These are phyloP conservation scores for Trametes sp. DNA, from an alignment of 1,284 basidiomycete genomes.

Conservation along the genomic window DNA sequence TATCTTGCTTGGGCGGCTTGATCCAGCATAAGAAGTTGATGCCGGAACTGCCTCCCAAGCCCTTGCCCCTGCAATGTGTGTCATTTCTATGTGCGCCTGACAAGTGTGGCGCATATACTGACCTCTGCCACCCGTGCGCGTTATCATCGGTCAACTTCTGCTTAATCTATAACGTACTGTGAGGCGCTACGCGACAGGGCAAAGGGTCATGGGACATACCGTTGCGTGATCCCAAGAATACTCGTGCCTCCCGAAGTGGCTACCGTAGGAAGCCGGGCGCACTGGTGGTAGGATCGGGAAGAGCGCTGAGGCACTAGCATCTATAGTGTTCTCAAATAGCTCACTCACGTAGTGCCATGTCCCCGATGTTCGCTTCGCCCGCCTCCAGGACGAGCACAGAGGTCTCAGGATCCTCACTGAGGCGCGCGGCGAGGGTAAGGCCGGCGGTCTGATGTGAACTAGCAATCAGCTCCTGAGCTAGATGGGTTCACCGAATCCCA, in stretches of 20 bases:
- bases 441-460: conserved; percentile 46
- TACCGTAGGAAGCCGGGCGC: conserved; percentile 38
- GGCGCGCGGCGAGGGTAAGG: conserved; percentile 53
- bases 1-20: conserved; percentile 32
- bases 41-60: conserved; percentile 35
- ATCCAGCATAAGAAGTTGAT: conserved; percentile 37
- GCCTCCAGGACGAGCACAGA: conserved; percentile 47
- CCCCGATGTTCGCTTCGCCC: conserved; percentile 40
- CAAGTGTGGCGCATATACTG: neutral
- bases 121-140: conserved; percentile 31
- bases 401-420: conserved; percentile 51
- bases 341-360: conserved; percentile 36
- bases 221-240: conserved; percentile 42
- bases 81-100: neutral
- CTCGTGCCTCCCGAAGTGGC: conserved; percentile 37
- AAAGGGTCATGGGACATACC: conserved; percentile 23
- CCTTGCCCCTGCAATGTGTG: conserved; percentile 28
- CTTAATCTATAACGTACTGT: conserved; percentile 21
- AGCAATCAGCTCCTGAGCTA: neutral
- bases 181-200: neutral
- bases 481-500: neutral
- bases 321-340: neutral
- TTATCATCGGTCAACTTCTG: conserved; percentile 28
- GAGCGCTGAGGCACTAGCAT: too few species aligned
- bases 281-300: conserved; percentile 28